Conservation (phyloP, 257 asterid species). For the Ocimum tenuiflorum region DNA sequence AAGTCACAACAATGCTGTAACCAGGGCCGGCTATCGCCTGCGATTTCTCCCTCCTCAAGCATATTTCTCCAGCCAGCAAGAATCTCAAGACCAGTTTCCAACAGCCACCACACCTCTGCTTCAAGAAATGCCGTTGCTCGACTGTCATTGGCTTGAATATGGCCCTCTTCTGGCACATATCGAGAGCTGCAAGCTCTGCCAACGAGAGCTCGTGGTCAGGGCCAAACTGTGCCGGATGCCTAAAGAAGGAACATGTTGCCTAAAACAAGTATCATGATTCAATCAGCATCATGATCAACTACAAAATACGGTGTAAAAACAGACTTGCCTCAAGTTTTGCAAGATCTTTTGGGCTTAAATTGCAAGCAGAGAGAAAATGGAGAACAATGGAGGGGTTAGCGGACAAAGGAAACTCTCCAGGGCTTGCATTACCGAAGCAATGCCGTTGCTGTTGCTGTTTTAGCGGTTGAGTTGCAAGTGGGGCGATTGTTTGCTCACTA, state of each 20-base stretch:
- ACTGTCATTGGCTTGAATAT: conserved; percentile 76
- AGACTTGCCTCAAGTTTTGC: conserved; percentile 95
- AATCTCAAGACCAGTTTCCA: conserved; percentile 93
- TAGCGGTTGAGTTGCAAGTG: conserved; percentile 42
- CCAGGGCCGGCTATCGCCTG: conserved; percentile 99
- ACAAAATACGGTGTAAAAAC: conserved; percentile 21
- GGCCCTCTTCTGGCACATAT: conserved; percentile 92
- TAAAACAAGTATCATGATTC: conserved; percentile 38
- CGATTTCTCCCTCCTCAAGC: conserved; percentile 84
- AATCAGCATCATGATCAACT: conserved; percentile 74
- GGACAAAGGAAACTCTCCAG: conserved; percentile 95
- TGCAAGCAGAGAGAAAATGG: conserved; percentile 81
- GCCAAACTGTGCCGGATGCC: conserved; percentile 76
- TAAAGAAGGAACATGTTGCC: conserved; percentile 92
- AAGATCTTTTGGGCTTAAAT: conserved; percentile 85
- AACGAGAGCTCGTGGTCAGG: conserved; percentile 80
- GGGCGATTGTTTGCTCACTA: conserved; percentile 52
- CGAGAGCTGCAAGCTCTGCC: conserved; percentile 97
- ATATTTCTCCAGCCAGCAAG: conserved; percentile 84
- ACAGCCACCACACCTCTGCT: conserved; percentile 79
- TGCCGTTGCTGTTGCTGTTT: conserved; percentile 57
- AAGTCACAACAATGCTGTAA: conserved; percentile 88
- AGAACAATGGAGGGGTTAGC: conserved; percentile 92
- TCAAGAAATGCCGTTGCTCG: conserved; percentile 50
- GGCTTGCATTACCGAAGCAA: conserved; percentile 69